phyloP scores from a whole-genome alignment of 192 early-diverging fungal species.

The Chytriomyces sp. region DNA sequence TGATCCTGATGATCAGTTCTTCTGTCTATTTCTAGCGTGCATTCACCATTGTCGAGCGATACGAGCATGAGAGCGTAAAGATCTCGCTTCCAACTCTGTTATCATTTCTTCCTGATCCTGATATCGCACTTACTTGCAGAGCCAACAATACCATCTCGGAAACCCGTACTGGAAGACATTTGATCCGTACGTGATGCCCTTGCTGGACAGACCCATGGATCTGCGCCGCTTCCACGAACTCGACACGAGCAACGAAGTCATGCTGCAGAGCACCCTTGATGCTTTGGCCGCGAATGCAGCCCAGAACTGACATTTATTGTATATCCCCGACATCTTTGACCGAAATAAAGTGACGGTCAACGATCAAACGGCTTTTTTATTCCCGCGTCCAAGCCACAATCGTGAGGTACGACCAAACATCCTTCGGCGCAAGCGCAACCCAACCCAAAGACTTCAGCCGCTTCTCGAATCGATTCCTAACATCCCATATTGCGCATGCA shows the following conservation, averaged over 20 bases:
- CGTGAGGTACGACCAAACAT: too few species aligned
- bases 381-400: too few species aligned
- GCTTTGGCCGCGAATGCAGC: neutral
- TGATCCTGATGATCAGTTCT: too few species aligned
- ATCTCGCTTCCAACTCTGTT: neutral
- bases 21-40: neutral
- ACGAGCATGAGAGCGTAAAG: constrained; percentile 31
- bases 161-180: constrained; percentile 42
- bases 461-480: too few species aligned
- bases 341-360: too few species aligned
- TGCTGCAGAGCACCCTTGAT: neutral
- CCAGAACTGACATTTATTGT: neutral
- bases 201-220: constrained; percentile 38
- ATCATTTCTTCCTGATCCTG: neutral
- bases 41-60: constrained; percentile 37
- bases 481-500: too few species aligned
- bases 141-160: constrained; percentile 36
- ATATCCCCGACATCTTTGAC: too few species aligned
- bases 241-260: constrained; percentile 3
- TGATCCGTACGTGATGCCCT: constrained; percentile 39
- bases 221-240: constrained; percentile 37
- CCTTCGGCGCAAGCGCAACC: too few species aligned
- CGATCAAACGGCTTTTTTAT: too few species aligned
- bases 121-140: neutral
- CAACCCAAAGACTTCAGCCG: too few species aligned